Base-by-base conservation (phyloP, 306 rosid species). In the Cucurbita ficifolia region DNA sequence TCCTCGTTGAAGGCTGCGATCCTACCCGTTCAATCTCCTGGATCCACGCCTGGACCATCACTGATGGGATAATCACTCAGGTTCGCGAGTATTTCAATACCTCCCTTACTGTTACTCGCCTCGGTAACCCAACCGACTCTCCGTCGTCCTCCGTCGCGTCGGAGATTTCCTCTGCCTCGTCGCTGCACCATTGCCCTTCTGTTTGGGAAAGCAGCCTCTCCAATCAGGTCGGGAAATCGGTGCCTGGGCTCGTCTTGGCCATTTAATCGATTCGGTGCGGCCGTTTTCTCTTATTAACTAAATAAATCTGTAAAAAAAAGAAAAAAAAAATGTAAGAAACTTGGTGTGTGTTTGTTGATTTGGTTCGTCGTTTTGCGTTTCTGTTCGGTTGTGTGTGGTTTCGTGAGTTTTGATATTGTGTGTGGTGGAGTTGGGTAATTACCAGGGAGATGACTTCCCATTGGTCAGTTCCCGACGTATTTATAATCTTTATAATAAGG, bases 131-230 rank as follows among this genome's bases (percentile, higher is more conserved):
- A 7, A 72, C 13, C 6, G 85, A 77, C 55, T n/a, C 72, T 36
- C 70, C 18, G 29, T 19, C 82, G 4, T 29, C 33, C 33, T 29
- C 80, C 9, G 4, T 80, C 6, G 14, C 84, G 0, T 19, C 82
- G 4, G 96, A 86, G 85, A 85, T 92, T 56, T 75, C 83, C 2
- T 60, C 76, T 11, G 55, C 73, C 36, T 4, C 24, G 1, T 57
- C 64, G 22, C 69, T 87, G n/a, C 80, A 69, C 56, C 89, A 80
- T 12, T 84, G 84, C 62, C 93, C 90, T 19, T 90, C 88, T 52
- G 85, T 92, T 6, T 94, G 99, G 99, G 95, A 94, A 76, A 94
- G 99, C 75, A 92, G 79, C 70, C 79, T 88, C 65, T 89, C 99
- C 55, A 7, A 73, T 43, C 88, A 49, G 81, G 86, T 84, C 76